Evolutionary conservation across 371 early-diverging fungal genomes (phyloP), one percentile per base, ranked within the genome.

Genomic region (Apophysomyces trapeziformis): DNA sequence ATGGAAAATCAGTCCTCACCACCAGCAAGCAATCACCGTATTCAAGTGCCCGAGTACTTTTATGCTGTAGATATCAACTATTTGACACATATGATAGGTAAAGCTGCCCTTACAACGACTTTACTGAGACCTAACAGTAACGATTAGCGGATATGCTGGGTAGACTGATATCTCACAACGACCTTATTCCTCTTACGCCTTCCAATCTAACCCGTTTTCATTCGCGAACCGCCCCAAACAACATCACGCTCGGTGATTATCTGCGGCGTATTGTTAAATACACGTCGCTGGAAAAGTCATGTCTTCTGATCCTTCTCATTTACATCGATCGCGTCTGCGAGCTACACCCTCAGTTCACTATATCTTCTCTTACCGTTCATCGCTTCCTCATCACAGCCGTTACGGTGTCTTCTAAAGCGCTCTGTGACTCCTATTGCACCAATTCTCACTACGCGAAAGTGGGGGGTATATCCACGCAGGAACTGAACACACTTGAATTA

Each of bases 311-410:
- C 36, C 68, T 96, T 36, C 84, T 99, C 16, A 90, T 98, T 41
- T 99, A 96, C 69, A 94, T 97, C 67, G 99, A 99, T 76, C 86
- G 98, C 56, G 86, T 93, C 6, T 92, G 92, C 69, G 90, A 89
- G 68, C 76, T 79, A 5, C 88, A 91, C 67, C 88, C 87, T 45
- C 80, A 89, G 4, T 96, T 97, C 76, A 94, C 93, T n/a, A 90
- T 97, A 39, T 94, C 94, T 0, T 94, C 95, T 8, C 78, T 97
- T 36, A 97, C 98, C 1, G 92, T 92, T 8, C 98, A 97, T 76
- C 90, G 98, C 57, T 97, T 98, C 81, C 85, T 99, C 11, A 98
- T 97, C 13, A 87, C 98, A 0, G 95, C 96, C 7, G 86, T 95
- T 9, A 95, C 95, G 0, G 89, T 94, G 16, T 92, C 94, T 4